Conservation (phyloP, 805 yeast genomes). For the Wickerhamomyces ciferrii region DNA sequence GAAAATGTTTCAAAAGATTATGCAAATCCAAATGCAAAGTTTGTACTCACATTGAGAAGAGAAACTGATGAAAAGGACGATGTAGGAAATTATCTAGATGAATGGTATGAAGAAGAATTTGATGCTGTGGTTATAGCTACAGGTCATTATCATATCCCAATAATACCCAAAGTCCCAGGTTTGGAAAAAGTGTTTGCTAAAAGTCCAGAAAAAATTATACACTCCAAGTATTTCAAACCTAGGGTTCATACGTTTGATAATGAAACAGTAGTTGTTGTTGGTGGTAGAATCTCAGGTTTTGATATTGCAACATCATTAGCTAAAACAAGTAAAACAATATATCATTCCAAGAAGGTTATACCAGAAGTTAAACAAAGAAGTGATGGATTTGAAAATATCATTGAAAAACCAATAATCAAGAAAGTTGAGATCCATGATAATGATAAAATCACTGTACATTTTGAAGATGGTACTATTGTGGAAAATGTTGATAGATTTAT, state of each 20-base stretch:
- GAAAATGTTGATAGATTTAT: conserved; percentile 44
- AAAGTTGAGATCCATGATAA: conserved; percentile 23
- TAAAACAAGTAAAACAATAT: neutral
- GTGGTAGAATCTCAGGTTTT: conserved; percentile 61
- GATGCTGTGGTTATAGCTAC: conserved; percentile 42
- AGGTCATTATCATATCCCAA: conserved; percentile 53
- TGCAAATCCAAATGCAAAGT: conserved; percentile 7
- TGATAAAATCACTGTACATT: conserved; percentile 23
- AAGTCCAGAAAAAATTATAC: conserved; percentile 13
- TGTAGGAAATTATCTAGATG: conserved; percentile 19
- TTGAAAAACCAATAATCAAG: conserved; percentile 31
- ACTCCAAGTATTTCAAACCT: conserved; percentile 22
- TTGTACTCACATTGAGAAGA: conserved; percentile 20
- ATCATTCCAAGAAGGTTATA: conserved; percentile 2
- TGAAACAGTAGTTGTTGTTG: conserved; percentile 47
- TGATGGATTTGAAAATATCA: conserved; percentile 3
- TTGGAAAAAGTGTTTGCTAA: conserved; percentile 22
- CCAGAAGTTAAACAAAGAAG: conserved; percentile 1
- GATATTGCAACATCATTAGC: conserved; percentile 33
- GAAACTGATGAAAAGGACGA: conserved; percentile 8
- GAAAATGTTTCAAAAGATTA: conserved; percentile 25
- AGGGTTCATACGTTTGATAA: conserved; percentile 11
- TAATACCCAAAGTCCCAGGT: conserved; percentile 41
- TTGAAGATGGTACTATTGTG: conserved; percentile 38
- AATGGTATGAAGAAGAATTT: conserved; percentile 31